Percentiles rank a stretch among this genome's conserved stretches.
Evolutionary conservation across 371 early-diverging fungal genomes (phyloP).

Genomic region (Circinella umbellata): DNA sequence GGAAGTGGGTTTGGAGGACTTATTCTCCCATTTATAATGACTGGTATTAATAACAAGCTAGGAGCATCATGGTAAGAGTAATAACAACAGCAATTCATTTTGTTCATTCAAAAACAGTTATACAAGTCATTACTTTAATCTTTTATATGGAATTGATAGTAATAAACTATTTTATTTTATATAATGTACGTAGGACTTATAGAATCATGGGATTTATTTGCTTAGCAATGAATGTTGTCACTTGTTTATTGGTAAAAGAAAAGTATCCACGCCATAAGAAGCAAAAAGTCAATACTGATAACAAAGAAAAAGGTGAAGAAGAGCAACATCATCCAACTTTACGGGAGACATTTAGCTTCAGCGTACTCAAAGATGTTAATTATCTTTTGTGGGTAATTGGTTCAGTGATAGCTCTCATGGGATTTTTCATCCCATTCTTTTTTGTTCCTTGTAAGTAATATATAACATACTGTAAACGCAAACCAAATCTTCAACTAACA

Average conservation of each 20-base stretch:
- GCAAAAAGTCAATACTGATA: conserved; percentile 7
- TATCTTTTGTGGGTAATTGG: conserved; percentile 50
- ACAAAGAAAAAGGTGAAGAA: neutral
- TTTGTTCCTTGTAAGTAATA: conserved; percentile 48
- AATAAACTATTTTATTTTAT: neutral
- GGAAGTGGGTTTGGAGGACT: conserved; percentile 86
- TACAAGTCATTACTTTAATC: no score
- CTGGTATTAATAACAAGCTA: conserved; percentile 54
- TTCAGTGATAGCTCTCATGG: conserved; percentile 50
- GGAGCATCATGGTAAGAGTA: conserved; percentile 56
- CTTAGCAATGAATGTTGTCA: conserved; percentile 38
- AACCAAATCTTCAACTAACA: neutral
- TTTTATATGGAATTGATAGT: no score
- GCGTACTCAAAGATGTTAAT: conserved; percentile 46
- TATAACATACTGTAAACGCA: neutral
- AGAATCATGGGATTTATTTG: conserved; percentile 61
- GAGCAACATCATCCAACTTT: conserved; percentile 10
- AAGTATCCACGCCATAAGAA: conserved; percentile 30
- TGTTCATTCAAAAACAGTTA: no score
- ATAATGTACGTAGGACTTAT: conserved; percentile 32
- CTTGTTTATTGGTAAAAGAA: conserved; percentile 45
- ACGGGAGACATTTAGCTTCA: conserved; percentile 46
- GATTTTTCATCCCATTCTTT: conserved; percentile 68
- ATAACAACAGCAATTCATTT: neutral
- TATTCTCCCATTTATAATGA: conserved; percentile 69